Evolutionary conservation across 2,329 filamentous ascomycete species (phyloP).

Genomic region (Cordyceps militaris): DNA sequence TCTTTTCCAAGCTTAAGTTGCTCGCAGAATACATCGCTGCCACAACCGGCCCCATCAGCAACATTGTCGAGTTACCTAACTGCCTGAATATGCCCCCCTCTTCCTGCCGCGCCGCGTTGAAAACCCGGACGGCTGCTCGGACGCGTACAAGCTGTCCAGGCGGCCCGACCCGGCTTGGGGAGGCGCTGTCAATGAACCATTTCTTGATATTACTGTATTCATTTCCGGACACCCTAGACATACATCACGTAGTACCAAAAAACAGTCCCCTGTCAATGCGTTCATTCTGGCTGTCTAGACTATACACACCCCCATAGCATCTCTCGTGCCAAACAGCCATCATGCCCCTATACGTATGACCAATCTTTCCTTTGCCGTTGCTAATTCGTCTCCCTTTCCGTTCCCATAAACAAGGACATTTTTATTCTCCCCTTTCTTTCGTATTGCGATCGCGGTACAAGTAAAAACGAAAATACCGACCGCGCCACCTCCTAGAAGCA

Average conservation of each 20-base stretch:
- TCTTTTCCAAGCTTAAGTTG: not conserved
- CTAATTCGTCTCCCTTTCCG: constrained; percentile 12
- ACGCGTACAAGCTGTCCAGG: too few relatives aligned
- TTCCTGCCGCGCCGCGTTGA: too few relatives aligned
- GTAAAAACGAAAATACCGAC: constrained; percentile 13
- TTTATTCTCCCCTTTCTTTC: constrained; percentile 10
- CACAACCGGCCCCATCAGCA: not conserved
- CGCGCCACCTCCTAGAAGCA: constrained; percentile 7
- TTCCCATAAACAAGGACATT: constrained; percentile 11
- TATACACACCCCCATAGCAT: constrained; percentile 9
- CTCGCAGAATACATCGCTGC: constrained; percentile 8
- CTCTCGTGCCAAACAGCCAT: constrained; percentile 12
- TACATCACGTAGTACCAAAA: too few relatives aligned
- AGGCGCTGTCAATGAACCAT: not conserved
- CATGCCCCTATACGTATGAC: constrained; percentile 13
- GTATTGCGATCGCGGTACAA: constrained; percentile 10
- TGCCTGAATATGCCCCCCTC: too few relatives aligned
- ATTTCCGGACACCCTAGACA: too few relatives aligned
- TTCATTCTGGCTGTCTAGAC: constrained; percentile 14
- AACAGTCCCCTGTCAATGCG: constrained; percentile 7
- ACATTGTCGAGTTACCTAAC: too few relatives aligned
- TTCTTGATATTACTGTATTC: too few relatives aligned
- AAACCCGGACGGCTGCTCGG: too few relatives aligned
- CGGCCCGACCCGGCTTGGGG: too few relatives aligned
- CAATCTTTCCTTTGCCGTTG: constrained; percentile 13